Percentiles rank a stretch among this genome's conserved stretches.
These are phyloP conservation scores for Brassica juncea DNA, from an alignment of 345 rosid species.

Conservation along the genomic window DNA sequence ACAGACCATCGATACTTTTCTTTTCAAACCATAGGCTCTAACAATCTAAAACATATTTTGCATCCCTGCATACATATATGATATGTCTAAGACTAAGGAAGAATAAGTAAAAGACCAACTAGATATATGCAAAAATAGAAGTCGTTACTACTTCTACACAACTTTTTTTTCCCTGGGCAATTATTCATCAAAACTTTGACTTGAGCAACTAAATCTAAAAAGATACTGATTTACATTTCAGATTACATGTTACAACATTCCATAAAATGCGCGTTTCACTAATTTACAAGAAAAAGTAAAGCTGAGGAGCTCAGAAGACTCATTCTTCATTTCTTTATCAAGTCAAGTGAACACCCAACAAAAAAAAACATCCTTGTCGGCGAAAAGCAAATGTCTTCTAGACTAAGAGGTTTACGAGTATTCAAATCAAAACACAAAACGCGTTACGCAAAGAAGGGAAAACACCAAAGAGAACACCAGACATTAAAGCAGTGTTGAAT, in stretches of 20 bases:
- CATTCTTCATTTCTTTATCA: slow-evolving; percentile 2
- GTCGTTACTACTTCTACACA: neutral
- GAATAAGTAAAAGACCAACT: neutral
- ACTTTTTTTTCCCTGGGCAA: neutral
- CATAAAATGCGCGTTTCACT: neutral
- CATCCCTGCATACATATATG: neutral
- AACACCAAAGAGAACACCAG: neutral
- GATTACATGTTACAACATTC: slow-evolving; percentile 2
- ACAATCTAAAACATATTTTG: slow-evolving; percentile 1
- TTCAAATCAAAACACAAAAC: neutral
- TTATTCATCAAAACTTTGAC: neutral
- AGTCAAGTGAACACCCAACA: neutral
- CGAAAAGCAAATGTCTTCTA: slow-evolving; percentile 2
- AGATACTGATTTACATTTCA: neutral
- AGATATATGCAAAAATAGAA: neutral
- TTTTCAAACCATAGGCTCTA: neutral
- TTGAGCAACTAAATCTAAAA: neutral
- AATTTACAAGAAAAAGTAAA: neutral
- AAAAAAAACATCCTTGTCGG: neutral
- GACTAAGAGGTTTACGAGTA: slow-evolving; percentile 1
- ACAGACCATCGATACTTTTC: neutral
- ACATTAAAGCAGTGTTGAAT: neutral
- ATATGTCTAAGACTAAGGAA: neutral
- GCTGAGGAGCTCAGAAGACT: neutral
- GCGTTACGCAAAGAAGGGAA: neutral